Base-by-base conservation (phyloP, 257 asterid genomes). In the Plantago ovata region DNA sequence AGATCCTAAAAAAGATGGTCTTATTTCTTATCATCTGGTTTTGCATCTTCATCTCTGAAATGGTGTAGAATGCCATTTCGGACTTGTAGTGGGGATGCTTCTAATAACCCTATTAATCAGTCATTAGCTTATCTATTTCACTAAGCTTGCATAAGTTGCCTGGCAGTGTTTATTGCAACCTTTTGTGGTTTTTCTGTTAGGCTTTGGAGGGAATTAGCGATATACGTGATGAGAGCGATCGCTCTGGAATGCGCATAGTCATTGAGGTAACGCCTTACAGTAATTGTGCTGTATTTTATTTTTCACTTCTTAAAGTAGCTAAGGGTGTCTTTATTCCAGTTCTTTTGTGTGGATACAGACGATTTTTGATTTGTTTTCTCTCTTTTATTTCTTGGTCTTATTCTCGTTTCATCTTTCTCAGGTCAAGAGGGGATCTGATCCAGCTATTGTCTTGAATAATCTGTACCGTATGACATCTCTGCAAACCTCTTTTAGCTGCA, bases 201-300 rank as follows among this genome's bases (percentile, higher is more conserved):
- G 75, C 13, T 65, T 75, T 93, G 84, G 97, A 93, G 77, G 98
- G 98, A 47, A 84, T 93, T 69, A 93, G 94, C 75, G 98, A 89
- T 71, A 86, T 93, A 67, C 97, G 98, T 5, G 98, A 93, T 78
- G 98, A 93, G 86, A 93, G 98, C 81, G 97, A 93, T 72, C 88
- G 98, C 61, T 74, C 87, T 49, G 98, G 98, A 43, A 89, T 93
- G 97, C 97, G 97, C 15, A 61, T 93, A 55, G 97, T 93, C 69
- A 82, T 93, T 69, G 98, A 93, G 98, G 98, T 89, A 84, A 62
- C 44, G 49, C 60, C 64, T 42, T 38, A 10, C 58, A n/a, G 44
- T 60, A 65, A 13, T 57, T 56, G 16, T 56, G 40, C 51, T 28
- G 54, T 41, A 46, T 63, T 59, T 46, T 45, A 21, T 55, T 73